phyloP scores from a whole-genome alignment of 257 asterid species.

The Salvia rosmarinus region DNA sequence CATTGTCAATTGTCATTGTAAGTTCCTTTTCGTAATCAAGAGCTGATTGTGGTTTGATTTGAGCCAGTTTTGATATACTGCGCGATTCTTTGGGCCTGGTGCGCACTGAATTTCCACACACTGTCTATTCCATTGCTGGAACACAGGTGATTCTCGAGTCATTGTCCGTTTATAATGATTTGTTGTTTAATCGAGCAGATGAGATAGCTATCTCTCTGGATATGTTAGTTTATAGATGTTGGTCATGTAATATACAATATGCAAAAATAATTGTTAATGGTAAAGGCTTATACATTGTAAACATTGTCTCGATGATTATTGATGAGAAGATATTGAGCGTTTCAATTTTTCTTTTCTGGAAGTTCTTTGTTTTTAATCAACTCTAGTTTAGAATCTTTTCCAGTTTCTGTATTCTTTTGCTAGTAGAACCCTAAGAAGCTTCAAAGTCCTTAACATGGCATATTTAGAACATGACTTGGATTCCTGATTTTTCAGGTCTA shows the following conservation, averaged over 20 bases:
- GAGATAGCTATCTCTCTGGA: background rate
- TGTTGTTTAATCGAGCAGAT: background rate
- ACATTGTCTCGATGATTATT: background rate
- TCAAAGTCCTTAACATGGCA: background rate
- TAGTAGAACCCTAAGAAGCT: background rate
- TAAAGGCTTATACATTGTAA: too few species aligned
- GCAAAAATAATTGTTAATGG: background rate
- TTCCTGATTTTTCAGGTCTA: background rate
- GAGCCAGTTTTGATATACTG: constrained; percentile 77
- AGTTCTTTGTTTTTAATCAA: background rate
- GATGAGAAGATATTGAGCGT: background rate
- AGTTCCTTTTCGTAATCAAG: constrained; percentile 1
- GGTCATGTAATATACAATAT: background rate
- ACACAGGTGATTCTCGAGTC: constrained; percentile 65
- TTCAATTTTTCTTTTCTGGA: background rate
- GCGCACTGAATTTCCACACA: constrained; percentile 89
- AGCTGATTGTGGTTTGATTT: constrained; percentile 27
- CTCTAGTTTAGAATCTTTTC: constrained; percentile 8
- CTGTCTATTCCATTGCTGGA: constrained; percentile 79
- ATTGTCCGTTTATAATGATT: constrained; percentile 12
- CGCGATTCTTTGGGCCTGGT: constrained; percentile 84
- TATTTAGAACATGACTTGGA: too few species aligned
- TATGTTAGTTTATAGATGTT: background rate
- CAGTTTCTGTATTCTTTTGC: background rate
- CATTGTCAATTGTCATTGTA: too few species aligned